Evolutionary conservation across 805 yeast species (phyloP), one percentile per base, ranked within the genome.

Genomic region (Pichia paraexigua): DNA sequence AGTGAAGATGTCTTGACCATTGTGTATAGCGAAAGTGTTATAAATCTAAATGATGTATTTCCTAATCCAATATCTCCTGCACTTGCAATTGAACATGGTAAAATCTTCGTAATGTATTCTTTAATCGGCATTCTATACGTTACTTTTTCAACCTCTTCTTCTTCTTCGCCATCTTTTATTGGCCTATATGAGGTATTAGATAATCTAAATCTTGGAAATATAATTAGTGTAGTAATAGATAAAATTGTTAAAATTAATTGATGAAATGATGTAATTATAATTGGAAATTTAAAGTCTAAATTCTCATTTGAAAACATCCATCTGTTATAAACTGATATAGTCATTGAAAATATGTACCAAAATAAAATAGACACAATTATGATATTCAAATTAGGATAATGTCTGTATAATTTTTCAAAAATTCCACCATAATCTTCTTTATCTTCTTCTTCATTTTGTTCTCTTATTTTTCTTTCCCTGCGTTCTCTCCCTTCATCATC

Each of bases 31-130:
- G 91, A 81, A 56, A 94, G 73, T 1, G 96, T 79, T 45, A 94
- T 85, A 62, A 79, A 83, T 56, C 84, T 74, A 60, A 91, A 79
- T 27, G 96, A 85, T 35, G 85, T 80, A 66, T 94, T 94, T 30
- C 96, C 92, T 56, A 90, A 74, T 1, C 99, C 98, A 57, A 94
- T 90, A 67, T 94, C 99, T 18, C 95, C 92, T 2, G 95, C 89
- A 2, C 91, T 80, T 0, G 97, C 94, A 15, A 87, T 43, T 0
- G 96, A 85, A 63, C 97, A 89, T 0, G 97, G 97, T 2, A 87
- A 62, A 41, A 89, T 81, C 48, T 77, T 82, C 24, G 69, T 68
- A 8, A 78, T 15, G 58, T 82, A 81, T 48, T 72, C 72, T 35
- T 56, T 56, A 61, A 64, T 60, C 20, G 70, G 63, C 59, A 68